These are phyloP conservation scores for Acidomyces sp. DNA, from an alignment of 495 filamentous ascomycete species.

Conservation along the genomic window DNA sequence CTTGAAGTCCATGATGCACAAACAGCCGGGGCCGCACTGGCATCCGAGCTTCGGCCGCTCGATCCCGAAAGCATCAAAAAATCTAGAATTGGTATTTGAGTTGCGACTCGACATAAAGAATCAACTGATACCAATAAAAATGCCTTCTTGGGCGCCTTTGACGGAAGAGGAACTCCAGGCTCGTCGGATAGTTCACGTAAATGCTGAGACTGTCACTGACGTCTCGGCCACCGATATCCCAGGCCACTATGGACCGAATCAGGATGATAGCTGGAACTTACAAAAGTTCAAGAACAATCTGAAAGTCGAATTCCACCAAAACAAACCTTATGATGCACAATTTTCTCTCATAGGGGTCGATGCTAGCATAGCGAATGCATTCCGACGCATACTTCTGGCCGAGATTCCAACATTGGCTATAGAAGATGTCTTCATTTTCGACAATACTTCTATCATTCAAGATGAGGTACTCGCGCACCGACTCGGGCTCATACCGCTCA, in stretches of 20 bases:
- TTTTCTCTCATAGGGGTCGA: slow-evolving; percentile 90
- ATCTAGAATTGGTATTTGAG: not conserved
- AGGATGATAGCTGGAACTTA: slow-evolving; percentile 80
- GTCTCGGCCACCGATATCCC: slow-evolving; percentile 83
- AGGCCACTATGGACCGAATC: slow-evolving; percentile 65
- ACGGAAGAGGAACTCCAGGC: slow-evolving; percentile 22
- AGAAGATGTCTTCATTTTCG: slow-evolving; percentile 75
- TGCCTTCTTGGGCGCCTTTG: slow-evolving; percentile 12
- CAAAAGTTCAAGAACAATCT: slow-evolving; percentile 60
- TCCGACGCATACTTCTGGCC: slow-evolving; percentile 90
- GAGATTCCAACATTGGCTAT: slow-evolving; percentile 92
- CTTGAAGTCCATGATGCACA: slow-evolving; percentile 3
- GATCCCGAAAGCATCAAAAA: slow-evolving; percentile 2
- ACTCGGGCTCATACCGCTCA: slow-evolving; percentile 81
- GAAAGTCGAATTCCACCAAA: slow-evolving; percentile 68
- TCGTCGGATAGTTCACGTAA: slow-evolving; percentile 67
- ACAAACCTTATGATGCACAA: slow-evolving; percentile 55
- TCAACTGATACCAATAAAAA: slow-evolving; percentile 6
- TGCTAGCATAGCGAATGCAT: slow-evolving; percentile 89
- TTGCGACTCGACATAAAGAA: not conserved
- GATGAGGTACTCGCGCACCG: slow-evolving; percentile 89
- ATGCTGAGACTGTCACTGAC: slow-evolving; percentile 77
- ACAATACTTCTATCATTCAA: slow-evolving; percentile 95
- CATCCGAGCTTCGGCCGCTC: no score
- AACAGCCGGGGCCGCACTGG: no score